Conservation (phyloP, 345 rosid species). For the Acer campestre region DNA sequence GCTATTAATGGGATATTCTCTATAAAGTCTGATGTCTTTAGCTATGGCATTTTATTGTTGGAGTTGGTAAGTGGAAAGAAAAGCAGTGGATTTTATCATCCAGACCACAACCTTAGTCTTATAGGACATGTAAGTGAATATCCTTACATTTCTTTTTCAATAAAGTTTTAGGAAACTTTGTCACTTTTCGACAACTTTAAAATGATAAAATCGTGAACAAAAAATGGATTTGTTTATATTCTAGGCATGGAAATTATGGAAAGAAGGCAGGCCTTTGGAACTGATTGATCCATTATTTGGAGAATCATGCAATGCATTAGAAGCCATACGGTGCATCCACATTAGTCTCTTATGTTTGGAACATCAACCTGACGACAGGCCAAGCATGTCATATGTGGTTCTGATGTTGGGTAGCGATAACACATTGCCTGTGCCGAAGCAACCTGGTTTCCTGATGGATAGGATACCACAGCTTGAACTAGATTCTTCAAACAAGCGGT, state of each 20-base stretch:
- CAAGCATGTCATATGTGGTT: slow-evolving; percentile 21
- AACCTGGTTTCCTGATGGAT: slow-evolving; percentile 27
- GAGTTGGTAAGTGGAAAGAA: slow-evolving; percentile 16
- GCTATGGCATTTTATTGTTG: slow-evolving; percentile 17
- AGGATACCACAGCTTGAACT: slow-evolving; percentile 14
- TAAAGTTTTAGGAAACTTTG: background rate
- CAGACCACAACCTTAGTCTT: slow-evolving; percentile 6
- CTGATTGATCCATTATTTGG: background rate
- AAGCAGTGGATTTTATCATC: slow-evolving; percentile 25
- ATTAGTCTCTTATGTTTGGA: slow-evolving; percentile 25
- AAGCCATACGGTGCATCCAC: slow-evolving; percentile 25
- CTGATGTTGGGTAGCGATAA: slow-evolving; percentile 22
- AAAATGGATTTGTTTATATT: background rate
- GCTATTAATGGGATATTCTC: slow-evolving; percentile 14
- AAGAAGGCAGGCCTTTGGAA: background rate
- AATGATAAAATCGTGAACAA: no score
- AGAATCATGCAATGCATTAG: slow-evolving; percentile 9
- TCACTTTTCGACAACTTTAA: background rate
- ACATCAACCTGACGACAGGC: slow-evolving; percentile 18
- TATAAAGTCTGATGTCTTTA: slow-evolving; percentile 14
- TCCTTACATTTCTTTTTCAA: background rate
- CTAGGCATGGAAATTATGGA: slow-evolving; percentile 18
- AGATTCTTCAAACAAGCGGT: slow-evolving; percentile 27
- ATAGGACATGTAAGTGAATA: slow-evolving; percentile 10
- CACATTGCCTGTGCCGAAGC: slow-evolving; percentile 19